phyloP scores from a whole-genome alignment of 1,284 basidiomycete species.

The Porodaedalea pini region DNA sequence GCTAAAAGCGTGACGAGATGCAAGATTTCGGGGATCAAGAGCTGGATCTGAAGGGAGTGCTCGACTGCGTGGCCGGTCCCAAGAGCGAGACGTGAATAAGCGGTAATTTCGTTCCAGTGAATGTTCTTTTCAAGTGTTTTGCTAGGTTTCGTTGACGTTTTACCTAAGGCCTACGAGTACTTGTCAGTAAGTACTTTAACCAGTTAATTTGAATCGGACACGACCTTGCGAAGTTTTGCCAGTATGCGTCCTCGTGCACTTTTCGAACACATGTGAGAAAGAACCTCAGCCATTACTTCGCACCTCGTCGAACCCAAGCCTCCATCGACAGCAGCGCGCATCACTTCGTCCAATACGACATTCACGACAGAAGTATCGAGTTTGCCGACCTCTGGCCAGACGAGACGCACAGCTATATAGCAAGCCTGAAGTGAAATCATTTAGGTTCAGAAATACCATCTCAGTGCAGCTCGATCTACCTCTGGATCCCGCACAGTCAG shows the following conservation, averaged over 20 bases:
- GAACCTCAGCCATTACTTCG: conserved; percentile 71
- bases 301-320: conserved; percentile 73
- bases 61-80: conserved; percentile 68
- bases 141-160: conserved; percentile 62
- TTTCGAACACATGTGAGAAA: conserved; percentile 73
- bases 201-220: not conserved
- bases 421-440: conserved; percentile 48
- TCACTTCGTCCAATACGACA: conserved; percentile 71
- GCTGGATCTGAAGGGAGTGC: conserved; percentile 61
- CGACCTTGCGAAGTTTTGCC: conserved; percentile 74
- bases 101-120: conserved; percentile 83
- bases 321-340: conserved; percentile 76
- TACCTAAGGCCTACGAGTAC: conserved; percentile 58
- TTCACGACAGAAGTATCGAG: conserved; percentile 66
- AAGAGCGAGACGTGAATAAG: conserved; percentile 69
- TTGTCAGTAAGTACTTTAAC: not conserved
- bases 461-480: conserved; percentile 37
- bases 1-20: conserved; percentile 76
- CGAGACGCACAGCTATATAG: conserved; percentile 61
- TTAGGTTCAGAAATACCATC: conserved; percentile 6
- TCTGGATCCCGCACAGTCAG: conserved; percentile 68
- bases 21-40: conserved; percentile 79
- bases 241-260: conserved; percentile 75
- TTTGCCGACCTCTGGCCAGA: conserved; percentile 74
- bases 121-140: conserved; percentile 63